These are phyloP conservation scores for Salvia hispanica DNA, from an alignment of 257 asterid species.

Conservation along the genomic window DNA sequence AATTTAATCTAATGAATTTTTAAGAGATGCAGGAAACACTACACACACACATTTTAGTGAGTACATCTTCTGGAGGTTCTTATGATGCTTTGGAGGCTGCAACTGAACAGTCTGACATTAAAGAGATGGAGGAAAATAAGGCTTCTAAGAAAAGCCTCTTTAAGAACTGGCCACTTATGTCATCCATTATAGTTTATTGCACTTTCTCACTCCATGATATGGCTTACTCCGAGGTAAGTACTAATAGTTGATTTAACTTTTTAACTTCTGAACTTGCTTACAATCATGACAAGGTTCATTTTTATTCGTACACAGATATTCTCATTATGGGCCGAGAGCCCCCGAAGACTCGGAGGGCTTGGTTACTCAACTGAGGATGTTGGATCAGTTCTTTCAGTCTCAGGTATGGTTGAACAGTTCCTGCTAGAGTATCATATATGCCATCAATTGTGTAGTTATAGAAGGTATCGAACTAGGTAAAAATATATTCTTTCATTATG, in stretches of 20 bases:
- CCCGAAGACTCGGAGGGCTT: conserved; percentile 77
- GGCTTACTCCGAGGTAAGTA: conserved; percentile 75
- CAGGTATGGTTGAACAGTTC: conserved; percentile 46
- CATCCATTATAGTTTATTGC: conserved; percentile 69
- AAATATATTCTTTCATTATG: background rate
- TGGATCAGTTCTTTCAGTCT: conserved; percentile 75
- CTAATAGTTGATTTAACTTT: background rate
- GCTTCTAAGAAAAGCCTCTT: conserved; percentile 47
- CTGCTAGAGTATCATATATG: background rate
- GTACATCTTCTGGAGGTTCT: conserved; percentile 24
- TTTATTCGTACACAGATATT: conserved; percentile 53
- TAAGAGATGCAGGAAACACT: conserved; percentile 61
- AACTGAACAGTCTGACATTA: conserved; percentile 26
- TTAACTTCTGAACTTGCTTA: background rate
- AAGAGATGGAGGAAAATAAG: conserved; percentile 24
- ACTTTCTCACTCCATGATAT: conserved; percentile 81
- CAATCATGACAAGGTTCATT: background rate
- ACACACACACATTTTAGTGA: conserved; percentile 47
- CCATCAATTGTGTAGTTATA: background rate
- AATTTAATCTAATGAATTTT: conserved; percentile 12
- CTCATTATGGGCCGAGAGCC: conserved; percentile 91
- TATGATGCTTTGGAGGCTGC: conserved; percentile 45
- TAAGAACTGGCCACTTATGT: conserved; percentile 85
- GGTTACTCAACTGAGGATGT: conserved; percentile 68
- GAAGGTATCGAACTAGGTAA: no score